Evolutionary conservation across 2,329 filamentous ascomycete species (phyloP).

Genomic region (Fusarium sp.): DNA sequence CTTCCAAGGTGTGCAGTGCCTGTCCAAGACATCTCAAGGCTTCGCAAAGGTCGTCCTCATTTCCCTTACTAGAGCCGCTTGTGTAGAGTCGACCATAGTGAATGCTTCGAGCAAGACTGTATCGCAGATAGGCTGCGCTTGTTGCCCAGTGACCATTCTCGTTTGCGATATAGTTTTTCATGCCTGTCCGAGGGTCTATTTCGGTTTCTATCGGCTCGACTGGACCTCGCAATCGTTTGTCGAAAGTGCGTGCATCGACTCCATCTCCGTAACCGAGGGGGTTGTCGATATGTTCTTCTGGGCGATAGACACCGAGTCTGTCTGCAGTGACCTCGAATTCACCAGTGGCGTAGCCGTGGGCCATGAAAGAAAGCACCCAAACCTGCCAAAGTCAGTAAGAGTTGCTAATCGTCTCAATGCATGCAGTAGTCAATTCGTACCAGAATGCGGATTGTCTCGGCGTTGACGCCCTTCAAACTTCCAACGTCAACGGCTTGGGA

Average conservation of each 20-base stretch:
- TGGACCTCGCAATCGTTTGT: constrained; percentile 83
- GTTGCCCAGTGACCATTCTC: constrained; percentile 90
- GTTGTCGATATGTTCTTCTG: constrained; percentile 80
- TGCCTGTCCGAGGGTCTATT: constrained; percentile 81
- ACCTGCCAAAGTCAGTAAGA: constrained; percentile 55
- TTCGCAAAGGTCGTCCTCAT: constrained; percentile 82
- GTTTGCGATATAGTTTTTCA: constrained; percentile 99
- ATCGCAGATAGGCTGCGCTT: constrained; percentile 84
- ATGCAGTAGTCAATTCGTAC: constrained; percentile 49
- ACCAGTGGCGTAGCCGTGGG: constrained; percentile 85
- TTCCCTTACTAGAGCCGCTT: constrained; percentile 70
- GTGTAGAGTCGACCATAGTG: constrained; percentile 83
- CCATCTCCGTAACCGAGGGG: constrained; percentile 89
- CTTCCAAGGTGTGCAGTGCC: constrained; percentile 80
- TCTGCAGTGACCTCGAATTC: constrained; percentile 88
- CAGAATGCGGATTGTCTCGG: constrained; percentile 80
- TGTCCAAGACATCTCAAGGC: constrained; percentile 81
- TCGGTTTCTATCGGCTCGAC: constrained; percentile 77
- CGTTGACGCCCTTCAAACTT: constrained; percentile 80
- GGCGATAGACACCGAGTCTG: constrained; percentile 81
- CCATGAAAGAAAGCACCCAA: constrained; percentile 84
- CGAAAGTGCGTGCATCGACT: constrained; percentile 83
- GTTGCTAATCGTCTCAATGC: not conserved
- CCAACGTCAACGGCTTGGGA: constrained; percentile 86
- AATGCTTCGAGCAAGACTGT: constrained; percentile 78